Percentiles rank a stretch among this genome's conserved stretches.
Conservation (phyloP, 2,329 filamentous ascomycete species). For the Aureobasidium sp. region DNA sequence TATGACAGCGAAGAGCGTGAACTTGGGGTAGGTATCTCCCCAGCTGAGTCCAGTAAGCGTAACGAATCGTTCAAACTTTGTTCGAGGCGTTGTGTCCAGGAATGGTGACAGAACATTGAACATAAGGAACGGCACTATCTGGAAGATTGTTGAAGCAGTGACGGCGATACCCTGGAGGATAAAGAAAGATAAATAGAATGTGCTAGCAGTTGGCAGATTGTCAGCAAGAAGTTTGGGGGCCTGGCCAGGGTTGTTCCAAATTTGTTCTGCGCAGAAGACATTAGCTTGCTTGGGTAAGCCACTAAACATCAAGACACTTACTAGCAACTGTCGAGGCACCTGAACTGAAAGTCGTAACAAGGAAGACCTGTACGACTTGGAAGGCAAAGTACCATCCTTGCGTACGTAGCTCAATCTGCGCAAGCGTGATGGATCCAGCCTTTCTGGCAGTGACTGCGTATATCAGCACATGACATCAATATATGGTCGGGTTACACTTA, state of each 20-base stretch:
- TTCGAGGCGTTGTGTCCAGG: constrained; percentile 33
- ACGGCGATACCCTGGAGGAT: constrained; percentile 25
- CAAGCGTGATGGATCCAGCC: constrained; percentile 23
- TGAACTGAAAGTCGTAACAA: constrained; percentile 28
- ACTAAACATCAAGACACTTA: background rate
- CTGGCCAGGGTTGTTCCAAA: constrained; percentile 22
- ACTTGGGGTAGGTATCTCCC: constrained; percentile 36
- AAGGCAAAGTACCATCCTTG: constrained; percentile 30
- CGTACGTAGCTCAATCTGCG: constrained; percentile 30
- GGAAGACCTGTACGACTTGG: constrained; percentile 31
- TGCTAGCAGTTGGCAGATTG: constrained; percentile 27
- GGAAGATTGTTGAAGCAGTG: constrained; percentile 20
- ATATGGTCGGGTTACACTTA: background rate
- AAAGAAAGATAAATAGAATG: constrained; percentile 30
- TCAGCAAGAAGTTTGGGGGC: constrained; percentile 23
- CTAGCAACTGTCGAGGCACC: constrained; percentile 22
- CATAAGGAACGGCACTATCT: constrained; percentile 22
- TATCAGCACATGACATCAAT: constrained; percentile 16
- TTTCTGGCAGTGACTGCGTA: constrained; percentile 17
- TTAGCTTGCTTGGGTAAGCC: background rate
- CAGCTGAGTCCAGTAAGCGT: constrained; percentile 32
- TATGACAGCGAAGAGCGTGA: constrained; percentile 22
- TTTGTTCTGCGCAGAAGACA: constrained; percentile 15
- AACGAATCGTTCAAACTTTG: constrained; percentile 35
- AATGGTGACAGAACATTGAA: constrained; percentile 22